phyloP scores from a whole-genome alignment of 768 basidiomycete genomes.

The Suillus bovinus region DNA sequence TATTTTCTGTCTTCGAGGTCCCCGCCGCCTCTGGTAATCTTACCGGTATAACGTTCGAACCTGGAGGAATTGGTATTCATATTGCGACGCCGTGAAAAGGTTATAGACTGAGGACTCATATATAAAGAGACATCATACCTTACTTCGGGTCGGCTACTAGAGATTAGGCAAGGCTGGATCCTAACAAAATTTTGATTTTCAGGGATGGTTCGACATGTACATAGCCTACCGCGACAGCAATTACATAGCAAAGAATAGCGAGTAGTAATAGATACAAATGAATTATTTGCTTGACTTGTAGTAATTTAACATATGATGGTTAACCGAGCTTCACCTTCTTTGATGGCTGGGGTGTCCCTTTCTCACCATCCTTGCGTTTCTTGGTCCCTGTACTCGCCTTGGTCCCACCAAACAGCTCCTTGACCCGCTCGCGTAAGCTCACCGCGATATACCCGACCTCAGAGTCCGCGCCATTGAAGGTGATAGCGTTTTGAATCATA shows the following conservation, averaged over 20 bases:
- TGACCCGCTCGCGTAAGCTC: slow-evolving; percentile 50
- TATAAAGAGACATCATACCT: neutral
- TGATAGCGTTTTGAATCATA: slow-evolving; percentile 87
- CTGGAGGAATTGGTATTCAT: slow-evolving; percentile 26
- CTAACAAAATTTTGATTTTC: neutral
- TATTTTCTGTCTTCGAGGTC: slow-evolving; percentile 12
- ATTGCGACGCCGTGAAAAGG: slow-evolving; percentile 13
- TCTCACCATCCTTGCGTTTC: slow-evolving; percentile 78
- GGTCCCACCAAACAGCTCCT: slow-evolving; percentile 50
- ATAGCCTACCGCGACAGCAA: slow-evolving; percentile 14
- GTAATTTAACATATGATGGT: slow-evolving; percentile 21
- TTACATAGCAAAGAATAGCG: slow-evolving; percentile 35
- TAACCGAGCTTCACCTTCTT: slow-evolving; percentile 70
- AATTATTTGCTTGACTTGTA: slow-evolving; percentile 29
- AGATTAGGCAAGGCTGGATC: neutral
- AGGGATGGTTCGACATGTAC: neutral
- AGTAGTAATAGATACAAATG: slow-evolving; percentile 26
- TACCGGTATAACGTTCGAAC: slow-evolving; percentile 20
- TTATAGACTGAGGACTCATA: neutral
- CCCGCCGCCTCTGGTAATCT: slow-evolving; percentile 5
- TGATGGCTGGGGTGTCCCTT: slow-evolving; percentile 56
- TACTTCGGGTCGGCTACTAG: neutral
- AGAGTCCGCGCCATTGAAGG: slow-evolving; percentile 83
- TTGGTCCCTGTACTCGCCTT: slow-evolving; percentile 47
- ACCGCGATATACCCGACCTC: slow-evolving; percentile 70